Base-by-base conservation (phyloP, 176 grass and related monocot species). In the Stipa capillata region DNA sequence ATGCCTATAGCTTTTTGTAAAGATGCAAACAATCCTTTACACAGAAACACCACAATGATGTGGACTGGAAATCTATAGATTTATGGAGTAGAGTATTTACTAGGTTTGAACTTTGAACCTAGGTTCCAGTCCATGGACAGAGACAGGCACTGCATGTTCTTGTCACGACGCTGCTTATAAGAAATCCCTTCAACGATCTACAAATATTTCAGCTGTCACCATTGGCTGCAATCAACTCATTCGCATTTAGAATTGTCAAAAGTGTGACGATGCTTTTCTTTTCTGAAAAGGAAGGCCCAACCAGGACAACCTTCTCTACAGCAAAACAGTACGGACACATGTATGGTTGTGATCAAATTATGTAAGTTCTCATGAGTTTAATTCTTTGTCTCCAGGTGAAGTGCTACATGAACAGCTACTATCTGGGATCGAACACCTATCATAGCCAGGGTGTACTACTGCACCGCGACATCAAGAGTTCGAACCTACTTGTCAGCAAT, bases 381-480 rank as follows among this genome's bases (percentile, higher is more conserved):
- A 15, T 45, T 77, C 1, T 20, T 47, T 64, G 71, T 77, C 70
- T 82, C 50, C 87, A 99, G 96, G 86, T 99, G 61, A 99, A 99
- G 39, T 99, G 90, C 81, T 96, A 89, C 76, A 96, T 99, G 92
- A 93, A 43, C 92, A 96, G 44, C 76, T 99, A 42, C 73, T 99
- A 2, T 86, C 82, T 0, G 97, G 97, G 7, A 89, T 99, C 51
- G 90, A 91, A 64, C 92, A 96, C 41, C n/a, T 99, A 92, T n/a
- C 97, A 99, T 45, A 80, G 84, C 54, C 87, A 89, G 28, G 86
- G 86, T 9, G 79, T 99, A 48, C 79, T n/a, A n/a, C n/a, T 99
- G 52, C 97, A 99, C 70, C 92, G 97, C 3, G 97, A 99, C 84
- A 93, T 99, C 32, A 99, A 99, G 76, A 91, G 84, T 73, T 95